Percentiles rank a stretch among this genome's conserved stretches.
Conservation (phyloP, 805 yeast genomes). For the Zygotorulaspora chibaensis region DNA sequence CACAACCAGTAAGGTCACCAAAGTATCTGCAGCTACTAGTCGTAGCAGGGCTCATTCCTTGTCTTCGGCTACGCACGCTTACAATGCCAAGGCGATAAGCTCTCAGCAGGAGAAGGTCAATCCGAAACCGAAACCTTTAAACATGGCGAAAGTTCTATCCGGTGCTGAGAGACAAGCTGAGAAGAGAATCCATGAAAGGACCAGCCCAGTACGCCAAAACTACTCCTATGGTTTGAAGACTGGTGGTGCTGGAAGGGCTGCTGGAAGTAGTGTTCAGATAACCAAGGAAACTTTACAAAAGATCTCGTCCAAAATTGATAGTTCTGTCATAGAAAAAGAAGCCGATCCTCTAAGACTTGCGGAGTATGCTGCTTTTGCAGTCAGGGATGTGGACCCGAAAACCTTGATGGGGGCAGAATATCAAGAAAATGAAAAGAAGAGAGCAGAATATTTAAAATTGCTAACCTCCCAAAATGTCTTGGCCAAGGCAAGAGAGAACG, state of each 20-base stretch:
- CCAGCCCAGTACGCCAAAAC: constrained; percentile 16
- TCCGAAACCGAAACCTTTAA: constrained; percentile 18
- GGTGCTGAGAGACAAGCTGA: constrained; percentile 33
- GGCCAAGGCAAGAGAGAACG: constrained; percentile 49
- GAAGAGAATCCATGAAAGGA: constrained; percentile 22
- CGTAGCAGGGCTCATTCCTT: constrained; percentile 14
- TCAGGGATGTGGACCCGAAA: constrained; percentile 39
- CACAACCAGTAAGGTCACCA: constrained; percentile 8
- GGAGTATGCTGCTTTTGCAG: constrained; percentile 39
- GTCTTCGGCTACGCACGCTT: constrained; percentile 13
- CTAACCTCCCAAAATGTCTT: constrained; percentile 40
- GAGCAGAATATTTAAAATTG: constrained; percentile 30
- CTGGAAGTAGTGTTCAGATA: constrained; percentile 20
- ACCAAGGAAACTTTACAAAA: constrained; percentile 22
- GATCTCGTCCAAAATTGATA: constrained; percentile 10
- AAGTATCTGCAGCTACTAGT: constrained; percentile 2
- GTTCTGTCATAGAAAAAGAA: constrained; percentile 61
- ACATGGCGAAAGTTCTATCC: constrained; percentile 27
- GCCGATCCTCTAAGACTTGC: constrained; percentile 44
- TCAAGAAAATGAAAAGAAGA: constrained; percentile 38
- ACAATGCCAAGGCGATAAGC: constrained; percentile 3
- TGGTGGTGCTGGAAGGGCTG: constrained; percentile 22
- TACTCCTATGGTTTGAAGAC: constrained; percentile 22
- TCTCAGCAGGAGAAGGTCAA: constrained; percentile 4
- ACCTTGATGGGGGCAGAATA: constrained; percentile 39